Evolutionary conservation across 2,329 filamentous ascomycete species (phyloP).

Genomic region (Chaetomium strumarium): DNA sequence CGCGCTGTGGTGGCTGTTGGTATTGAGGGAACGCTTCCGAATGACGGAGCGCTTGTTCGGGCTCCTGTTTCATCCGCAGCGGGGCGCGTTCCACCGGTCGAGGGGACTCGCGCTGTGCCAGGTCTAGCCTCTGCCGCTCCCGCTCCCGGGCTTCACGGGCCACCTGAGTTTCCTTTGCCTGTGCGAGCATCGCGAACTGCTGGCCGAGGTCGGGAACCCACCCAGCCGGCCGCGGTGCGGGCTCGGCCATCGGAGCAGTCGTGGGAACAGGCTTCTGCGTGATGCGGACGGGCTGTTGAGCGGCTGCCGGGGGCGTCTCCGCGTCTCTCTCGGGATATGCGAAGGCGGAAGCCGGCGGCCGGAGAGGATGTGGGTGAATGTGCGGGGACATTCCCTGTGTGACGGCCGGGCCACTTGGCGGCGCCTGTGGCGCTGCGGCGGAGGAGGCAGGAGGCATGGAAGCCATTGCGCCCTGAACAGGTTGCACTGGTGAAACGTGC

Average conservation of each 20-base stretch:
- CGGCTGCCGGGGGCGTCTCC: slow-evolving; percentile 29
- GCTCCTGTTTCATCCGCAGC: slow-evolving; percentile 45
- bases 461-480: slow-evolving; percentile 12
- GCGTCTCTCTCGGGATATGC: slow-evolving; percentile 41
- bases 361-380: slow-evolving; percentile 38
- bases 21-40: slow-evolving; percentile 38
- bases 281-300: slow-evolving; percentile 34
- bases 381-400: slow-evolving; percentile 44
- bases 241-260: slow-evolving; percentile 27
- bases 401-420: slow-evolving; percentile 25
- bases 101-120: slow-evolving; percentile 26
- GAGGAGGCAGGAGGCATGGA: slow-evolving; percentile 22
- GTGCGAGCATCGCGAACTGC: slow-evolving; percentile 16
- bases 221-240: slow-evolving; percentile 18
- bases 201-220: slow-evolving; percentile 18
- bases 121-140: slow-evolving; percentile 22
- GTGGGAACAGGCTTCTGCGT: slow-evolving; percentile 35
- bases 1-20: slow-evolving; percentile 34
- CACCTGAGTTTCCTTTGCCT: slow-evolving; percentile 19
- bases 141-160: slow-evolving; percentile 20
- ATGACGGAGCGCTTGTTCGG: slow-evolving; percentile 37
- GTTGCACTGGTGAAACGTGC: slow-evolving; percentile 19
- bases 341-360: slow-evolving; percentile 38
- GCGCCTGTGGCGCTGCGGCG: slow-evolving; percentile 26
- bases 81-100: slow-evolving; percentile 23